Evolutionary conservation across 2,329 filamentous ascomycete species (phyloP).

Genomic region (Paecilomyces sp.): DNA sequence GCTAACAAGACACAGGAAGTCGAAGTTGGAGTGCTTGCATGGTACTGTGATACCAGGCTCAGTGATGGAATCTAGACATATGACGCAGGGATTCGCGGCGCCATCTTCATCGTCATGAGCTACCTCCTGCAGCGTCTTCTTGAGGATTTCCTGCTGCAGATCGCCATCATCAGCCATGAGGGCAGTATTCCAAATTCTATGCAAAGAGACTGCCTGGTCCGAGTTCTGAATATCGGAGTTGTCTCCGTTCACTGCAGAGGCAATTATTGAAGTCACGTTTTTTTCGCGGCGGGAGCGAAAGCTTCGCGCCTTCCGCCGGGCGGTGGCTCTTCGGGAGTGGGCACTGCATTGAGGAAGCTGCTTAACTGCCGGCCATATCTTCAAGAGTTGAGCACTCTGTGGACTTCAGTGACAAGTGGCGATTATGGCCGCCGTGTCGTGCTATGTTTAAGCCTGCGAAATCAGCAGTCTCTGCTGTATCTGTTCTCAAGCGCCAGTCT

Average conservation of each 20-base stretch:
- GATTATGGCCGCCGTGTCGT: background rate
- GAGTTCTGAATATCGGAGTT: background rate
- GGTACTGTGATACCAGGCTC: slow-evolving; percentile 66
- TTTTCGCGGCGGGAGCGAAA: background rate
- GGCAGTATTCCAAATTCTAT: background rate
- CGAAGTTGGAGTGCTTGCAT: slow-evolving; percentile 74
- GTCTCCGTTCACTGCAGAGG: background rate
- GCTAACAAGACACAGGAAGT: slow-evolving; percentile 74
- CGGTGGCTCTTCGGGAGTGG: background rate
- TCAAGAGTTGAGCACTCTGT: background rate
- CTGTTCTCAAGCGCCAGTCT: slow-evolving; percentile 12
- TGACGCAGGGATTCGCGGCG: slow-evolving; percentile 61
- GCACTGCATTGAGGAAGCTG: background rate
- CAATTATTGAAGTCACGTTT: slow-evolving; percentile 13
- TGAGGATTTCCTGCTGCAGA: slow-evolving; percentile 36
- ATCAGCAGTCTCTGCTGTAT: slow-evolving; percentile 24
- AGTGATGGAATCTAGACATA: slow-evolving; percentile 72
- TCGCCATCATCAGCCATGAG: slow-evolving; percentile 34
- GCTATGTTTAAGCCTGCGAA: slow-evolving; percentile 28
- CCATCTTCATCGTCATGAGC: slow-evolving; percentile 23
- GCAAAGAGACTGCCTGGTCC: background rate
- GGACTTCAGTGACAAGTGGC: slow-evolving; percentile 1
- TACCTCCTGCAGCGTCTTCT: slow-evolving; percentile 40
- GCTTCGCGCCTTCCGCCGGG: background rate
- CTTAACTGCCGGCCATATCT: background rate